Evolutionary conservation across 169 alveolate species (phyloP), one percentile per base, ranked within the genome.

Genomic region (Plasmodium knowlesi): DNA sequence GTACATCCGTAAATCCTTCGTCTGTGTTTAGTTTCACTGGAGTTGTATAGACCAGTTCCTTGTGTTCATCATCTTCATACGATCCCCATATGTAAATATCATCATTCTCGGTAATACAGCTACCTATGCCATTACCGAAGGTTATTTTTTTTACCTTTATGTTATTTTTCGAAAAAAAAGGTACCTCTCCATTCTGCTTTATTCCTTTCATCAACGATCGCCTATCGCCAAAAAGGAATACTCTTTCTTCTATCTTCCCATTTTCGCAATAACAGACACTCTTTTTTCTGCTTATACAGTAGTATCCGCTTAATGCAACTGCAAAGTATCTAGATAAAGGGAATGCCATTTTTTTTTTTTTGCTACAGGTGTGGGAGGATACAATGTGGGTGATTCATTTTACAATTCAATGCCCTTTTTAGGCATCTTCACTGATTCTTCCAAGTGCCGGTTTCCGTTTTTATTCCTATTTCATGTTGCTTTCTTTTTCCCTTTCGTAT

Each of bases 11-110:
- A 89, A 89, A 25, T 22, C 37, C 43, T 39, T 89, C 94, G 19
- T n/a, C 82, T 34, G 12, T 79, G 34, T 39, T 79, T 41, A 89
- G n/a, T 43, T 89, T 89, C 46, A 89, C 34, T 25, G 94, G 94
- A 19, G 80, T 70, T 9, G 82, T 70, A 89, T 89, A 89, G 79
- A 88, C 50, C 34, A 78, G 8, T 3, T 50, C 94, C 16, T 79
- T 61, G 8, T 78, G 80, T 67, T 88, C 83, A 16, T 85, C 85
- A n/a, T 79, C 78, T 79, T 79, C 89, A 43, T 89, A 89, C 6
- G 90, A 89, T 6, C 94, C 94, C 94, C 94, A 89, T 39, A 89
- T 89, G 50, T 89, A 89, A 19, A 89, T 43, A 6, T 89, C 94
- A 61, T 79, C 89, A 89, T 89, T 79, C 34, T 89, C 94, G 19